A percentile compares a stretch with the other conserved stretches of the same genome.
Evolutionary conservation across 225 moss, liverwort and hornwort species (phyloP).

Genomic region (Ulota crispa): DNA sequence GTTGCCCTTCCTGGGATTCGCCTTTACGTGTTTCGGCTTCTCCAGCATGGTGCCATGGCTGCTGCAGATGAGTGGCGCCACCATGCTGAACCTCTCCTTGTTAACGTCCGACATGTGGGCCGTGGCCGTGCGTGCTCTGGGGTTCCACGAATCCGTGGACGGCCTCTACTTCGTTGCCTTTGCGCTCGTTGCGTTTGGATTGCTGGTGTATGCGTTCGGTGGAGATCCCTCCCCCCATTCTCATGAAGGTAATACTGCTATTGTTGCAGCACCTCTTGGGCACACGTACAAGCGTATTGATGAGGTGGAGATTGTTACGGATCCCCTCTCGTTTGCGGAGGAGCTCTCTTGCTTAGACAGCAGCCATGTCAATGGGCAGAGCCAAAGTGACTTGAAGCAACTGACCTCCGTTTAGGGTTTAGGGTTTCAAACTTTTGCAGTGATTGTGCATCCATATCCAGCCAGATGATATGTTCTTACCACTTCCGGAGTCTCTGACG

Average conservation of each 20-base stretch:
- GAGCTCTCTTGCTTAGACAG: slow-evolving; percentile 35
- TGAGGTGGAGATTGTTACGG: slow-evolving; percentile 27
- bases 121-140: slow-evolving; percentile 69
- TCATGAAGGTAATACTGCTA: background rate
- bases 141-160: slow-evolving; percentile 68
- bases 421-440: background rate
- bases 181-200: slow-evolving; percentile 42
- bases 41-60: slow-evolving; percentile 62
- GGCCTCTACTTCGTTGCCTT: slow-evolving; percentile 61
- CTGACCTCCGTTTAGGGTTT: background rate
- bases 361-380: background rate
- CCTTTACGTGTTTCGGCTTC: slow-evolving; percentile 63
- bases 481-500: too few relatives aligned
- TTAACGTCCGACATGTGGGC: slow-evolving; percentile 97
- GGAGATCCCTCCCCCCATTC: slow-evolving; percentile 41
- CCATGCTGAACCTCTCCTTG: slow-evolving; percentile 89
- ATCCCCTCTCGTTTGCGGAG: slow-evolving; percentile 16
- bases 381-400: background rate
- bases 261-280: background rate
- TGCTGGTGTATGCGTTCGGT: slow-evolving; percentile 47
- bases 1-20: slow-evolving; percentile 42
- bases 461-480: too few relatives aligned
- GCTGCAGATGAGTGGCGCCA: slow-evolving; percentile 78
- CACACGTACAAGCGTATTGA: slow-evolving; percentile 41
- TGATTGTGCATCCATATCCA: too few relatives aligned